Evolutionary conservation across 805 yeast species (phyloP), one percentile per base, ranked within the genome.

Genomic region (Saturnispora saitoi): DNA sequence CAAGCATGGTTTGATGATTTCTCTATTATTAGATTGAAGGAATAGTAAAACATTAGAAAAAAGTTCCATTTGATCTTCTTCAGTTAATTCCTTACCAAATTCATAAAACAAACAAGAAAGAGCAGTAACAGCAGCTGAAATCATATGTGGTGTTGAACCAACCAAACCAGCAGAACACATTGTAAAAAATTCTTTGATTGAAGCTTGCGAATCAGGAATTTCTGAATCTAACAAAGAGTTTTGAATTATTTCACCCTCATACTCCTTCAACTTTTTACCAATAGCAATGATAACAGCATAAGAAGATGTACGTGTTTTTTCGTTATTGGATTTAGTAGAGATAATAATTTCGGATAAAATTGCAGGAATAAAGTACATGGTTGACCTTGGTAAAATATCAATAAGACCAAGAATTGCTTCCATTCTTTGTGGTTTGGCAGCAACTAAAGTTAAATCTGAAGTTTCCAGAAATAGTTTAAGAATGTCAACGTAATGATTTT

Each of bases 161-260:
- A 93, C 96, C 56, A 95, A 72, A 70, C 99, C 99, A 28, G 97
- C 99, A 65, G 91, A 79, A 29, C 91, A 83, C 83, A 93, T 87
- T 29, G 95, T 88, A 70, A 91, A 87, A 62, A 74, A 90, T 66
- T 90, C 96, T 42, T 81, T 76, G 48, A 90, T 72, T 17, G 80
- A 73, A 8, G 95, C 93, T 45, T 72, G 71, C 9, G 81, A 70
- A 51, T 77, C 77, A n/a, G 85, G 83, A 28, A 80, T 75, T 6
- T 70, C 75, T 6, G 71, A 67, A 42, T 77, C 89, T 50, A 85
- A 80, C 56, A 74, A 68, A 15, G 80, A 69, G 59, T 86, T 82
- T 48, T 75, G 74, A 41, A 93, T 75, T 3, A 74, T 58, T 38
- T 95, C 91, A 43, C 86, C 85, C 17, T 66, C 65, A 44, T 46